Evolutionary conservation across 257 asterid genomes (phyloP), one percentile per base, ranked within the genome.

Genomic region (Solanum appendiculatum): DNA sequence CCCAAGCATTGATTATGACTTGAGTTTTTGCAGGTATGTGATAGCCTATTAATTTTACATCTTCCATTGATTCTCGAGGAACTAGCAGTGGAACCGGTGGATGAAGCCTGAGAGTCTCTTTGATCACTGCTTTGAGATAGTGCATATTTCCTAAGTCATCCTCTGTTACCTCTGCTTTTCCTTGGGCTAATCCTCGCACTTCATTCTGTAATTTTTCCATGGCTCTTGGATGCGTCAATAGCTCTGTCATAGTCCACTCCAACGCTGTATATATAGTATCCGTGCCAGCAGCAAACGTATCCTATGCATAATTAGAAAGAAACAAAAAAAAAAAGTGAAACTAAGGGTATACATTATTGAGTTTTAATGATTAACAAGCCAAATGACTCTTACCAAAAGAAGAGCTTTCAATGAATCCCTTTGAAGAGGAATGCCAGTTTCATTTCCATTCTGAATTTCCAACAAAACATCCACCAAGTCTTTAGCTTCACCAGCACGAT

Each of bases 201-300:
- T 92, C 95, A 4, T 42, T 34, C 11, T 92, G 91, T 73, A 94
- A 25, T 31, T 64, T 84, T 31, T 87, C 37, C 92, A 90, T 36
- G 39, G 39, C 60, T 12, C 54, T 37, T 37, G 82, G 82, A 73
- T 73, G 82, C 51, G 9, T 73, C 51, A 37, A 36, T 21, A 73
- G 95, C 84, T 94, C 98, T 20, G 91, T 72, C 84, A 89, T 86
- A 3, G 86, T 10, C 97, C 97, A 92, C 6, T 89, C 94, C 25
- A 92, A 23, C 0, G 11, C 11, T 3, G 90, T n/a, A 2, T 70
- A 20, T 15, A 90, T 88, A 13, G 96, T 93, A 37, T 93, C 93
- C 3, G 93, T 92, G 70, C 97, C 96, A 31, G 86, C 96, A 5
- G 86, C 63, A 74, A 93, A 91, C 87, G 89, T 84, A 82, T 94